Evolutionary conservation across 2,329 filamentous ascomycete species (phyloP).

Genomic region (Pseudogymnoascus destructans): DNA sequence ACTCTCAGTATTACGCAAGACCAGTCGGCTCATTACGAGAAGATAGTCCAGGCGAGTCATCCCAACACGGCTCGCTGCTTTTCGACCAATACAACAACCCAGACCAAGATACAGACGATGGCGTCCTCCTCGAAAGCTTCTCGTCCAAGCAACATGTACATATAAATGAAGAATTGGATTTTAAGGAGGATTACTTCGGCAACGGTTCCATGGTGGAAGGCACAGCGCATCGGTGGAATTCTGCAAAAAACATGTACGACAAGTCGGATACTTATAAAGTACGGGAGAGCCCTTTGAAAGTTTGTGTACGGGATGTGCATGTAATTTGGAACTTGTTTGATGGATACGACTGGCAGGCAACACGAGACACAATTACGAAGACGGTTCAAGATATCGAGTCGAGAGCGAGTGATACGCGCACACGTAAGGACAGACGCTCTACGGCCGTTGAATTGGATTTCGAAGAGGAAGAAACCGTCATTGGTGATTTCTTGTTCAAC

Average conservation of each 20-base stretch:
- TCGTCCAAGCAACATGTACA: conserved; percentile 33
- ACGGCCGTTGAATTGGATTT: conserved; percentile 46
- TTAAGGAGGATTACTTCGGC: conserved; percentile 69
- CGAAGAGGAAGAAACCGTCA: conserved; percentile 69
- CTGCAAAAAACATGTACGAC: conserved; percentile 61
- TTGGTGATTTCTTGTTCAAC: conserved; percentile 94
- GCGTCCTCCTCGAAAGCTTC: conserved; percentile 33
- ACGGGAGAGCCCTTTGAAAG: conserved; percentile 55
- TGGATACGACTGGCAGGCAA: conserved; percentile 90
- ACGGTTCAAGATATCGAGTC: conserved; percentile 79
- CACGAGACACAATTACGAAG: conserved; percentile 72
- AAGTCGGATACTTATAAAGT: conserved; percentile 47
- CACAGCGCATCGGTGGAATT: conserved; percentile 70
- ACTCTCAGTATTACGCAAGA: conserved; percentile 37
- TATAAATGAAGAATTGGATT: conserved; percentile 50
- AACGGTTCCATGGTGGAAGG: conserved; percentile 46
- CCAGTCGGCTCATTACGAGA: conserved; percentile 26
- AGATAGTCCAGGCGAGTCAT: conserved; percentile 34
- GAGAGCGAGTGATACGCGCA: conserved; percentile 63
- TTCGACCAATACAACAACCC: conserved; percentile 19
- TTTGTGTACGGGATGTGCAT: conserved; percentile 75
- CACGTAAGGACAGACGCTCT: conserved; percentile 38
- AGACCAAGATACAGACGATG: conserved; percentile 32
- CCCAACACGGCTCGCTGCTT: conserved; percentile 15
- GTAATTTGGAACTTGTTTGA: conserved; percentile 97